Evolutionary conservation across 352 stramenopile genomes (phyloP), one percentile per base, ranked within the genome.

Genomic region (Globisporangium middletonii): DNA sequence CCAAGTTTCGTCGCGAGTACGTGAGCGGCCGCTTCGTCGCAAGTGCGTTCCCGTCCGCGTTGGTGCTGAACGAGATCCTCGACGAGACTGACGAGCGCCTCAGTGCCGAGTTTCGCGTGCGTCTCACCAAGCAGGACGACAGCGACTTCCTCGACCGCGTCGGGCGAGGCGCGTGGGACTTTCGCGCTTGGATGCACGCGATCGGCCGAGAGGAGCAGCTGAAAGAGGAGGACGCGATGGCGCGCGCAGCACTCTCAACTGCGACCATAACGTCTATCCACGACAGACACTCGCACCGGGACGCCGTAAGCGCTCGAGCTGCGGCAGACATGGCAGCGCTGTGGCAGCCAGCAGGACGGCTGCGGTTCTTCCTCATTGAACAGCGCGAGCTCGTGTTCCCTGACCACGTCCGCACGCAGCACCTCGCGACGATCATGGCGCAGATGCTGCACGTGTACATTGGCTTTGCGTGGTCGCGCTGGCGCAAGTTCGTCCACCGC

Each of bases 401-500:
- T 0, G 68, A 76, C 15, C 50, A 52, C 1, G 63, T 86, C 9
- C 67, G 72, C 42, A 60, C 51, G 26, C 57, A 64, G 6, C 77
- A 80, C 54, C 60, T 92, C 51, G 55, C 43, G 11, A 19, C 53
- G 26, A 77, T 90, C 60, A 48, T 92, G 23, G 27, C 66, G n/a
- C 79, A 86, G 44, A 65, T 92, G 50, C 65, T 92, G 15, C 74
- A 77, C 33, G 62, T 89, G 13, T 86, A 81, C 52, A 60, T 74
- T 11, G 82, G 79, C 37, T 87, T 82, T 57, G 75, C 72, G 23
- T 92, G 82, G 82, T 56, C 57, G 28, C 60, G 67, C 1, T 91
- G 81, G 81, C 53, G 42, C 7, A 57, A 65, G 18, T 87, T 78
- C 27, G 62, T 86, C 8, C 52, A 63, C 1, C 68, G 59, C 0